phyloP scores from a whole-genome alignment of 2,329 filamentous ascomycete genomes.

The Phoma sp. region DNA sequence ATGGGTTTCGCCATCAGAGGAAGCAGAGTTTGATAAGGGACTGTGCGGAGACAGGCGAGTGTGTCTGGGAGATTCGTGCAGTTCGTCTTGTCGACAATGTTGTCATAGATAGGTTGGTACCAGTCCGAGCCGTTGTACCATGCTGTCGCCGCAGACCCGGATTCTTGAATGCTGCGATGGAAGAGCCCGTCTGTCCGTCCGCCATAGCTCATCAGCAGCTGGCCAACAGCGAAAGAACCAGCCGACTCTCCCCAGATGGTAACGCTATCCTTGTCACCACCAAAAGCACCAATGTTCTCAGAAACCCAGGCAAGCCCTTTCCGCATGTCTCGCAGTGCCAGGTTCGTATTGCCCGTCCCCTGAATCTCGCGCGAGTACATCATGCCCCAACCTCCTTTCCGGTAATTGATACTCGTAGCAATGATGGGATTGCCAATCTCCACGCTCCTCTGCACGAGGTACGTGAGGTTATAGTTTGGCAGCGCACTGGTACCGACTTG shows the following conservation, averaged over 20 bases:
- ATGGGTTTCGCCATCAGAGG: slow-evolving; percentile 56
- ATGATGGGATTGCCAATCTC: slow-evolving; percentile 47
- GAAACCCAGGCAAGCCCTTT: slow-evolving; percentile 55
- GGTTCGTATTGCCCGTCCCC: slow-evolving; percentile 55
- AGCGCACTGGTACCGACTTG: slow-evolving; percentile 53
- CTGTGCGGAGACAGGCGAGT: slow-evolving; percentile 61
- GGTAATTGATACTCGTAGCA: slow-evolving; percentile 49
- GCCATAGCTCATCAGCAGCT: slow-evolving; percentile 44
- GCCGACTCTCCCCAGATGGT: slow-evolving; percentile 57
- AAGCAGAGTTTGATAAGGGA: slow-evolving; percentile 67
- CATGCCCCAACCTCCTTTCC: slow-evolving; percentile 74
- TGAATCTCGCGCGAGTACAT: slow-evolving; percentile 58
- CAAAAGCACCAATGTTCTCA: slow-evolving; percentile 53
- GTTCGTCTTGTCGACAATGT: slow-evolving; percentile 55
- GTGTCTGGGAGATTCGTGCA: slow-evolving; percentile 59
- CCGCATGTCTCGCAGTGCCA: slow-evolving; percentile 51
- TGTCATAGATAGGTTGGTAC: slow-evolving; percentile 58
- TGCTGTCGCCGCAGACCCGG: slow-evolving; percentile 46
- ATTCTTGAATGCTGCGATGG: slow-evolving; percentile 48
- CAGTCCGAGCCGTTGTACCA: slow-evolving; percentile 50
- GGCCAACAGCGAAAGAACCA: slow-evolving; percentile 51
- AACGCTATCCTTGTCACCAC: slow-evolving; percentile 50
- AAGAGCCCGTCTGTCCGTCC: slow-evolving; percentile 45
- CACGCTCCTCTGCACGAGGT: slow-evolving; percentile 59
- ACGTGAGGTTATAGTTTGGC: slow-evolving; percentile 67